Evolutionary conservation across 129 eudicot genomes (phyloP).

Genomic region (Flaveria robusta): DNA sequence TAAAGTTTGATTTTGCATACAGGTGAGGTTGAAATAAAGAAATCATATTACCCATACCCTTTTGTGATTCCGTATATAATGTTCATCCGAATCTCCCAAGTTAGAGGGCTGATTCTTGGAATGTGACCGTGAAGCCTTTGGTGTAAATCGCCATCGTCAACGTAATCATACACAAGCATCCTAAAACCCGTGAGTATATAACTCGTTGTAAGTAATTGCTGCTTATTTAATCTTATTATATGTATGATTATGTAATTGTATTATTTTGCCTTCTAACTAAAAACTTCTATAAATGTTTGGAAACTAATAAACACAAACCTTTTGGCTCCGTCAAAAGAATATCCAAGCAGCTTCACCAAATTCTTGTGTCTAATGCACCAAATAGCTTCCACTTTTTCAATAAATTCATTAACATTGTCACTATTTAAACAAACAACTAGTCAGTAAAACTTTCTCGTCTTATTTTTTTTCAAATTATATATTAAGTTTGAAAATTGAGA

Average conservation of each 20-base stretch:
- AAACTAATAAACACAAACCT: constrained; percentile 31
- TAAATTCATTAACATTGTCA: constrained; percentile 34
- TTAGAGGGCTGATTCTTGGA: constrained; percentile 40
- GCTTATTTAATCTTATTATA: not conserved
- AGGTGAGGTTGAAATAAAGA: not conserved
- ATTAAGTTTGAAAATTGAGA: not conserved
- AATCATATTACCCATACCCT: constrained; percentile 54
- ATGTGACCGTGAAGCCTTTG: constrained; percentile 49
- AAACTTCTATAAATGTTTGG: not conserved
- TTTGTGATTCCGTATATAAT: constrained; percentile 50
- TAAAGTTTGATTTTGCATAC: not conserved
- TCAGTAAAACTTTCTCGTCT: not conserved
- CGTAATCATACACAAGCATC: constrained; percentile 56
- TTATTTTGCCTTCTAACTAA: not conserved
- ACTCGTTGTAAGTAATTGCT: not conserved
- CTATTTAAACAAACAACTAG: constrained; percentile 16
- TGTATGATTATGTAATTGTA: constrained; percentile 3
- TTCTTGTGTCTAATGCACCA: constrained; percentile 52
- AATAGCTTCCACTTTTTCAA: constrained; percentile 44
- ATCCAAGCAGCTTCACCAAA: constrained; percentile 59
- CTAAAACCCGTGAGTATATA: constrained; percentile 21
- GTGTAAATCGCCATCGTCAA: constrained; percentile 51
- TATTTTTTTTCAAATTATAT: not conserved
- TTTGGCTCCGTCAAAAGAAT: constrained; percentile 41
- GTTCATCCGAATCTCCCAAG: constrained; percentile 50